phyloP scores from a whole-genome alignment of 495 filamentous ascomycete species.

The Trichoderma virens region DNA sequence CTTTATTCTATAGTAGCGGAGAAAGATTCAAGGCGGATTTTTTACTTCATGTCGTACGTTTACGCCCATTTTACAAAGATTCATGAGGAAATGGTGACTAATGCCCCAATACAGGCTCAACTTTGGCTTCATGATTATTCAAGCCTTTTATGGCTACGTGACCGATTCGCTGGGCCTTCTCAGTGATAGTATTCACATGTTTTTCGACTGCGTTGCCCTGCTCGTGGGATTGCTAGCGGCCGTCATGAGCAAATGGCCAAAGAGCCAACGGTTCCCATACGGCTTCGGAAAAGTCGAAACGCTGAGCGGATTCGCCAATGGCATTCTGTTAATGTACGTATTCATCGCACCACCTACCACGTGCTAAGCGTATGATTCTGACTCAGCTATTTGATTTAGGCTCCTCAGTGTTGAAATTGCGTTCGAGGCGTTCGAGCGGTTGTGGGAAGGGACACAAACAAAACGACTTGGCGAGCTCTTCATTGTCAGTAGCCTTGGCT shows the following conservation, averaged over 20 bases:
- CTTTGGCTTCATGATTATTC: slow-evolving; percentile 89
- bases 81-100: slow-evolving; percentile 2
- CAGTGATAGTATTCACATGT: slow-evolving; percentile 98
- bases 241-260: slow-evolving; percentile 95
- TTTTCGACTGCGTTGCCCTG: slow-evolving; percentile 94
- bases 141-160: slow-evolving; percentile 85
- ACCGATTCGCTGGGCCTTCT: slow-evolving; percentile 90
- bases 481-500: slow-evolving; percentile 73
- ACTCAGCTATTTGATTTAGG: slow-evolving; percentile 31
- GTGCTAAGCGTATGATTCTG: not conserved
- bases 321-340: slow-evolving; percentile 83
- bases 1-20: slow-evolving; percentile 79
- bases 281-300: slow-evolving; percentile 97
- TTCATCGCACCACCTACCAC: not conserved
- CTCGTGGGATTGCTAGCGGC: slow-evolving; percentile 89
- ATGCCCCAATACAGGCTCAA: slow-evolving; percentile 59
- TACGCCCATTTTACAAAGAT: not conserved
- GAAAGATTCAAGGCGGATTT: slow-evolving; percentile 90
- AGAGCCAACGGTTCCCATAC: slow-evolving; percentile 80
- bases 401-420: slow-evolving; percentile 95
- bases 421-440: slow-evolving; percentile 83
- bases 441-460: slow-evolving; percentile 73
- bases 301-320: slow-evolving; percentile 92
- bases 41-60: slow-evolving; percentile 88
- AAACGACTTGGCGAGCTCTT: slow-evolving; percentile 80